Conservation (phyloP, 2,329 filamentous ascomycete species). For the Penicillium paneum region DNA sequence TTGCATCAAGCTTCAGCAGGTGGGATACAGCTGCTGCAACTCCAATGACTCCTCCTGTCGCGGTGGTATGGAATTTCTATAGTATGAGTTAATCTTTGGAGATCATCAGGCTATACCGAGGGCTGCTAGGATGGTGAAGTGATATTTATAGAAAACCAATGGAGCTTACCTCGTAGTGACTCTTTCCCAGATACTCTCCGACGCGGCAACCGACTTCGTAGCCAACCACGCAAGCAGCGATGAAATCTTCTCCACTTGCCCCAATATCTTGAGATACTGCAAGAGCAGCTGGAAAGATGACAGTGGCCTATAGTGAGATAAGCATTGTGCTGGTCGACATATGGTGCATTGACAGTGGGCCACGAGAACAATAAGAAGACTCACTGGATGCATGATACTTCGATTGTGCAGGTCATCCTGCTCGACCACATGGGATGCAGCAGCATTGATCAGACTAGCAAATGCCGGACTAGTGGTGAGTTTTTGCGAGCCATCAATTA, state of each 20-base stretch:
- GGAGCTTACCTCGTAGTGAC: conserved; percentile 29
- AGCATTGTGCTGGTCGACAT: background rate
- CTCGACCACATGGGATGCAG: conserved; percentile 33
- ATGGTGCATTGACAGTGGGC: background rate
- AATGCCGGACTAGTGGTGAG: conserved; percentile 28
- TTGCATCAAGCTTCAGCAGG: conserved; percentile 23
- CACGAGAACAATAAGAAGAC: conserved; percentile 2
- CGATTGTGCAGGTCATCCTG: conserved; percentile 36
- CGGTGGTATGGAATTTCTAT: conserved; percentile 29
- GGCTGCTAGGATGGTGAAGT: background rate
- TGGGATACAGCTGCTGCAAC: conserved; percentile 28
- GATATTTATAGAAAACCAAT: too few species aligned
- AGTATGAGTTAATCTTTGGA: background rate
- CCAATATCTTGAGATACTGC: conserved; percentile 31
- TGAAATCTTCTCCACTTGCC: conserved; percentile 29
- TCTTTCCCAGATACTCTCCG: conserved; percentile 31
- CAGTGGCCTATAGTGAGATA: conserved; percentile 24
- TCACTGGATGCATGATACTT: conserved; percentile 34
- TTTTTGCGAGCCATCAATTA: conserved; percentile 24
- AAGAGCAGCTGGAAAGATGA: conserved; percentile 30
- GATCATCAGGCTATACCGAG: background rate
- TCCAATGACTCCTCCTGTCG: conserved; percentile 28
- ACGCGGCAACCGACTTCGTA: conserved; percentile 33
- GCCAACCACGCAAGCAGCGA: conserved; percentile 31
- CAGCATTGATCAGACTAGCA: conserved; percentile 31